These are phyloP conservation scores for Debaryomycetaceae sp. DNA, from an alignment of 1,139 yeast species.

Conservation along the genomic window DNA sequence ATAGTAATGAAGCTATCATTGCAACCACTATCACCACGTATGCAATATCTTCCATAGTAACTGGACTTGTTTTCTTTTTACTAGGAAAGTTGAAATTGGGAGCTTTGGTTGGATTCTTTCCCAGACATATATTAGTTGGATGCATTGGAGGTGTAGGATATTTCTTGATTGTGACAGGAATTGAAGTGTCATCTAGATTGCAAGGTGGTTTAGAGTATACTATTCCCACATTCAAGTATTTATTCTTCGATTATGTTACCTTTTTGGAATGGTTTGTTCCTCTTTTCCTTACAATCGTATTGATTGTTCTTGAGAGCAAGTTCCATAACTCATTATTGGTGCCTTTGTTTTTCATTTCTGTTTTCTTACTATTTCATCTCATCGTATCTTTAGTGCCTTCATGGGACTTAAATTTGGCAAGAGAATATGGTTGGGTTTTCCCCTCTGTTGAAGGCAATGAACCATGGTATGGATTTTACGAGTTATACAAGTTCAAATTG, in stretches of 20 bases:
- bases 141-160: constrained; percentile 99
- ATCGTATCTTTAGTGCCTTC: constrained; percentile 62
- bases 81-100: constrained; percentile 83
- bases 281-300: constrained; percentile 53
- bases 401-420: constrained; percentile 57
- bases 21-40: constrained; percentile 87
- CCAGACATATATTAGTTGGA: constrained; percentile 92
- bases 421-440: constrained; percentile 84
- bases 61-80: constrained; percentile 75
- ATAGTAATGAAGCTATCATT: constrained; percentile 56
- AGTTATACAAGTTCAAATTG: constrained; percentile 60
- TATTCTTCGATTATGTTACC: constrained; percentile 37
- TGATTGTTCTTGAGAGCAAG: constrained; percentile 61
- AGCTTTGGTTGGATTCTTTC: constrained; percentile 88
- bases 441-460: constrained; percentile 60
- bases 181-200: constrained; percentile 81
- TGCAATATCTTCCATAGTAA: constrained; percentile 77
- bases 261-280: constrained; percentile 76
- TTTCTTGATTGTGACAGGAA: constrained; percentile 82
- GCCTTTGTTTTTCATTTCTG: constrained; percentile 74
- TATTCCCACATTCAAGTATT: constrained; percentile 47
- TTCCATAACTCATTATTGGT: constrained; percentile 74
- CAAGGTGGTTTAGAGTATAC: constrained; percentile 71
- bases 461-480: constrained; percentile 88
- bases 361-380: constrained; percentile 67